These are phyloP conservation scores for Pestalotiopsis sp. DNA, from an alignment of 2,329 filamentous ascomycete species.

Conservation along the genomic window DNA sequence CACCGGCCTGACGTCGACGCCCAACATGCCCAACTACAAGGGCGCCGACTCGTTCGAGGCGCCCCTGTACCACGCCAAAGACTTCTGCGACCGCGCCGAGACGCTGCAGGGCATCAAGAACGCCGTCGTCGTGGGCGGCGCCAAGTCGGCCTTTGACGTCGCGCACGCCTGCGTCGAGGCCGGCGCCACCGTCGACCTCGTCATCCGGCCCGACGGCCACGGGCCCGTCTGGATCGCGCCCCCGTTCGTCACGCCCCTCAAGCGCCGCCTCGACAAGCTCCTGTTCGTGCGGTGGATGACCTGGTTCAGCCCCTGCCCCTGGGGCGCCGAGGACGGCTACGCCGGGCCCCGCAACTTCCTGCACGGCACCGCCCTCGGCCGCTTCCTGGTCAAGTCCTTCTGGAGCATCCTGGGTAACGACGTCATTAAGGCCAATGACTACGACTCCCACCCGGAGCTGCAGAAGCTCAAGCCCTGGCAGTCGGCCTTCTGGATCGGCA, in stretches of 20 bases:
- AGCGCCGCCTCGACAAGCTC: slow-evolving; percentile 46
- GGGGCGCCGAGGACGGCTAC: neutral
- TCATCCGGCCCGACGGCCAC: slow-evolving; percentile 54
- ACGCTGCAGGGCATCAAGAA: slow-evolving; percentile 33
- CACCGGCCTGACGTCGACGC: slow-evolving; percentile 58
- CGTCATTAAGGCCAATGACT: neutral
- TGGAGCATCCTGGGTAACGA: slow-evolving; percentile 9
- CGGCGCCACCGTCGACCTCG: slow-evolving; percentile 52
- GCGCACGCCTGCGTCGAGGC: slow-evolving; percentile 55
- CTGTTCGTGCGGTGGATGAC: slow-evolving; percentile 45
- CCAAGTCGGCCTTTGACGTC: slow-evolving; percentile 63
- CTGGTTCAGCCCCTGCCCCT: slow-evolving; percentile 35
- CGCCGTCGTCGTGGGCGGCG: slow-evolving; percentile 55
- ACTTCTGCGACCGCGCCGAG: slow-evolving; percentile 38
- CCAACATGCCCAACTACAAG: slow-evolving; percentile 50
- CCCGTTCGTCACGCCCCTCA: slow-evolving; percentile 46
- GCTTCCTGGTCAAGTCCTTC: slow-evolving; percentile 2
- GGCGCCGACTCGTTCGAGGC: slow-evolving; percentile 48
- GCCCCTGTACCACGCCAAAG: slow-evolving; percentile 55
- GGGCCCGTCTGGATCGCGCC: slow-evolving; percentile 54
- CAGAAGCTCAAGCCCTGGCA: slow-evolving; percentile 46
- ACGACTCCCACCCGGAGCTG: slow-evolving; percentile 13
- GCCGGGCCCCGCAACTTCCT: slow-evolving; percentile 5
- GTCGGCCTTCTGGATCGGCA: slow-evolving; percentile 52
- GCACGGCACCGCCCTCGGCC: slow-evolving; percentile 8